Base-by-base conservation (phyloP, 257 asterid genomes). In the Fraxinus anomala region DNA sequence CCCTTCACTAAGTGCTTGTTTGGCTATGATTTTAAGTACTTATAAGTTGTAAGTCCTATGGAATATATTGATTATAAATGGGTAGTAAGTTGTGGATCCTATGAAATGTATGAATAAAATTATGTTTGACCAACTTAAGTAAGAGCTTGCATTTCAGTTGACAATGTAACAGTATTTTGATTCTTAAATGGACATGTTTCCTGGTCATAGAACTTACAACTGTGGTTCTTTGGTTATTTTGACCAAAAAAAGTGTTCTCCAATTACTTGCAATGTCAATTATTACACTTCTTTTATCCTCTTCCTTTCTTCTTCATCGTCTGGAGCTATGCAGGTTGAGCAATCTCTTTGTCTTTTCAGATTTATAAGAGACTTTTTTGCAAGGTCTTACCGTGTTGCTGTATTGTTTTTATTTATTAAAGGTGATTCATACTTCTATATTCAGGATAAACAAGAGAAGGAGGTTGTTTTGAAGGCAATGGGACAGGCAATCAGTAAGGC, bases 401-500 rank as follows among this genome's bases (percentile, higher is more conserved):
- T n/a, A 21, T 21, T 12, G 6, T 56, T 28, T 56, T 21, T 28
- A 56, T 6, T 59, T 7, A 59, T n/a, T 61, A 23, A n/a, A 39
- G 66, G 39, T 65, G 73, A 42, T 76, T 40, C 24, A 56, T 68
- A 23, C 47, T 76, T 21, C 23, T 36, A 36, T 74, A 33, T n/a
- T 83, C 82, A 89, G 91, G 93, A 87, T 40, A 88, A 86, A 75
- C 65, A 63, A 33, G 88, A 67, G 73, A 77, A 85, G 42, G 91
- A 89, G 79, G 76, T 87, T 33, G 81, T 84, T 28, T 77, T 89
- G 84, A 87, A 87, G 84, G 93, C 90, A 63, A 87, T 85, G 89
- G 93, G 91, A 39, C 89, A 89, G 80, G 91, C 93, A 63, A 89
- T 89, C 75, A 89, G 91, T 49, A 89, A 89, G 88, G 79, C 90